phyloP scores from a whole-genome alignment of 495 filamentous ascomycete genomes.

The Cairneyella variabilis region DNA sequence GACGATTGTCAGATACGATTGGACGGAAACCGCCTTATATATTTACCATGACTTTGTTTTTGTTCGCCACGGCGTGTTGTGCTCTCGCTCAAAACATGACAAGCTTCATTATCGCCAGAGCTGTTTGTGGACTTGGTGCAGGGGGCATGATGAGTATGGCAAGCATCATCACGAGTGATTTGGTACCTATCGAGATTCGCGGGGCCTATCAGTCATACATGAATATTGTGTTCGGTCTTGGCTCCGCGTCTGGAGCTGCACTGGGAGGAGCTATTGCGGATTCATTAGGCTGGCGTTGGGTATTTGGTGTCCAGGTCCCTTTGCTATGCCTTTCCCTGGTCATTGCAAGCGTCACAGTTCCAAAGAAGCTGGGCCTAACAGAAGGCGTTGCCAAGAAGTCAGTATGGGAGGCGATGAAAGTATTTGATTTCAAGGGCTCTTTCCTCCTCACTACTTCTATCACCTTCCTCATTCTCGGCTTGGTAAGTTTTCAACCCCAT shows the following conservation, averaged over 20 bases:
- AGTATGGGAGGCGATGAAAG: constrained; percentile 54
- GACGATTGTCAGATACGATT: constrained; percentile 66
- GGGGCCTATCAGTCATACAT: constrained; percentile 74
- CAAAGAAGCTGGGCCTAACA: constrained; percentile 53
- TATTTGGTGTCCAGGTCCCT: constrained; percentile 61
- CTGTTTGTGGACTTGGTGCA: constrained; percentile 70
- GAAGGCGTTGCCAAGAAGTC: constrained; percentile 43
- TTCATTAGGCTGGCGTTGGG: constrained; percentile 67
- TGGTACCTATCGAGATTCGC: constrained; percentile 69
- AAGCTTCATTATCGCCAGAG: constrained; percentile 69
- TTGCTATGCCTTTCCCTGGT: constrained; percentile 57
- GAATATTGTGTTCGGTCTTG: constrained; percentile 62
- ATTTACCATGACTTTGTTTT: constrained; percentile 58
- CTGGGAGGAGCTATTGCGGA: constrained; percentile 74
- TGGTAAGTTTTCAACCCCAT: constrained; percentile 37
- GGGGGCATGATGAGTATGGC: constrained; percentile 71
- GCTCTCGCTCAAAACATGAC: constrained; percentile 65
- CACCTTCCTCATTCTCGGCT: constrained; percentile 65
- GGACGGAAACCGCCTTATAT: constrained; percentile 70
- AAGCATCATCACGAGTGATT: constrained; percentile 68
- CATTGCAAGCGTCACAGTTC: constrained; percentile 53
- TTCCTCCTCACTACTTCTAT: constrained; percentile 59
- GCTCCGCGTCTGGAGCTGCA: constrained; percentile 62
- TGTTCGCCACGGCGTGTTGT: constrained; percentile 68
- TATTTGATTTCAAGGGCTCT: constrained; percentile 67